These are phyloP conservation scores for Kazachstania sp. DNA, from an alignment of 1,139 yeast genomes.

Conservation along the genomic window DNA sequence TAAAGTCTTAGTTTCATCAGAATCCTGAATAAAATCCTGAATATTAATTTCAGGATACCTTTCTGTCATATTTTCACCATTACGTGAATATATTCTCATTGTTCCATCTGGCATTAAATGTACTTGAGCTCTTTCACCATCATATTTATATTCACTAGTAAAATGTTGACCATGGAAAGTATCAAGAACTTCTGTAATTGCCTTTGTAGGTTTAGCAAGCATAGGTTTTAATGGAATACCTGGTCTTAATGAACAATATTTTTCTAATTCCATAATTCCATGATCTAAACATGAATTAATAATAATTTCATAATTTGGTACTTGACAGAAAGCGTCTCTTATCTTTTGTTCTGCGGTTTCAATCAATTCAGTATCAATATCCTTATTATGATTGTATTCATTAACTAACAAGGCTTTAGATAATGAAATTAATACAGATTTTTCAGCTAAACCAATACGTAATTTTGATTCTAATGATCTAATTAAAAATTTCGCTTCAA, in stretches of 20 bases:
- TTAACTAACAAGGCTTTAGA: conserved; percentile 72
- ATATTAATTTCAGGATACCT: conserved; percentile 87
- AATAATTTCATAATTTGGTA: conserved; percentile 83
- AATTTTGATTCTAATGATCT: conserved; percentile 88
- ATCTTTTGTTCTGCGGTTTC: conserved; percentile 68
- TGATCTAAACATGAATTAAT: conserved; percentile 55
- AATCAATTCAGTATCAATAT: conserved; percentile 31
- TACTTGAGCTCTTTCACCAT: conserved; percentile 96
- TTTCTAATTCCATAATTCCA: conserved; percentile 59
- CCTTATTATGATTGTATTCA: conserved; percentile 35
- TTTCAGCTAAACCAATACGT: conserved; percentile 90
- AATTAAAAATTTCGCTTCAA: conserved; percentile 83
- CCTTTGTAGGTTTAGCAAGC: conserved; percentile 96
- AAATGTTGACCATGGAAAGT: conserved; percentile 77
- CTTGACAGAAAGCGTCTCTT: conserved; percentile 78
- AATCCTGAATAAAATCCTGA: conserved; percentile 46
- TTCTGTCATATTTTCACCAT: conserved; percentile 95
- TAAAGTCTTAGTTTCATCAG: conserved; percentile 36
- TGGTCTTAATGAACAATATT: conserved; percentile 70
- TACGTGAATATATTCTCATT: conserved; percentile 78
- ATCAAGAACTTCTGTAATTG: conserved; percentile 82
- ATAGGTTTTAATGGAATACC: conserved; percentile 95
- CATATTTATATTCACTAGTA: conserved; percentile 94
- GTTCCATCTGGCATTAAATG: conserved; percentile 63
- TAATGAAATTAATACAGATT: conserved; percentile 73